These are phyloP conservation scores for Penicillium steckii DNA, from an alignment of 495 filamentous ascomycete genomes.

Conservation along the genomic window DNA sequence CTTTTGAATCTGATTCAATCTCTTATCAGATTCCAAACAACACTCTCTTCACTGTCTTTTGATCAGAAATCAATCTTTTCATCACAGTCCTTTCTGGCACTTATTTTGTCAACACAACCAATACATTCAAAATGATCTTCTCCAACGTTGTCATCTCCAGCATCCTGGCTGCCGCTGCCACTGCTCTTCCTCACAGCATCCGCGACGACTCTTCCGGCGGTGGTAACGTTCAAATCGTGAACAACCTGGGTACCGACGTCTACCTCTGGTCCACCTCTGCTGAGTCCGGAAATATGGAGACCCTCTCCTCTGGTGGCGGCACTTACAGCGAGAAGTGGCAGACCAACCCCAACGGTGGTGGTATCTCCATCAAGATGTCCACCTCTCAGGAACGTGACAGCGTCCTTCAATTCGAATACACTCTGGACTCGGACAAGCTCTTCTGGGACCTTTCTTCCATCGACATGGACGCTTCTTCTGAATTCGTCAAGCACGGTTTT, in stretches of 20 bases:
- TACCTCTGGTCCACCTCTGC: conserved; percentile 45
- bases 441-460: conserved; percentile 39
- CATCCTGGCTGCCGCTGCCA: conserved; percentile 21
- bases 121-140: conserved; percentile 17
- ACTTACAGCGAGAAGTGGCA: conserved; percentile 35
- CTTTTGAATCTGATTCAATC: conserved; percentile 13
- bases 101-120: conserved; percentile 1
- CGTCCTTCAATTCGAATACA: conserved; percentile 43
- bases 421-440: conserved; percentile 18
- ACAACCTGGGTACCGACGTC: conserved; percentile 36
- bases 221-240: conserved; percentile 31
- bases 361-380: conserved; percentile 49
- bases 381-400: conserved; percentile 29
- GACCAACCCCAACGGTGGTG: conserved; percentile 43
- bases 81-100: neutral
- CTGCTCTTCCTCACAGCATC: conserved; percentile 18
- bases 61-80: conserved; percentile 3
- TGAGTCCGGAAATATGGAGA: conserved; percentile 37
- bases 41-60: conserved; percentile 14
- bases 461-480: conserved; percentile 20
- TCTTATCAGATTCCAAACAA: conserved; percentile 14
- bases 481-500: conserved; percentile 23
- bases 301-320: conserved; percentile 36
- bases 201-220: conserved; percentile 11
- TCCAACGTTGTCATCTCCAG: conserved; percentile 24